Percentiles rank a stretch among this genome's conserved stretches.
Conservation (phyloP, 2,329 filamentous ascomycete species). For the Cadophora malorum region DNA sequence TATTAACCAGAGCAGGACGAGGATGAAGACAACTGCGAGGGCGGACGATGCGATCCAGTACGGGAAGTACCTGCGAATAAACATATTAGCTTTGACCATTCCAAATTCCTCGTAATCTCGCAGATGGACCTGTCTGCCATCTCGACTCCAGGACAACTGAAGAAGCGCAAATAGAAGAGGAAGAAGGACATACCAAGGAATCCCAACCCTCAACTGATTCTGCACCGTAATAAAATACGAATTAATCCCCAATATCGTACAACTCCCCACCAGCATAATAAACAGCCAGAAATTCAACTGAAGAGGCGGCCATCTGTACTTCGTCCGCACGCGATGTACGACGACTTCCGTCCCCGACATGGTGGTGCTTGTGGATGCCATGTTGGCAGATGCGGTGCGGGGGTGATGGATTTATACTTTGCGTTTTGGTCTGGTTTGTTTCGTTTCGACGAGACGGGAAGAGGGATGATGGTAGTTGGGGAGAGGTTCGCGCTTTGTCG, state of each 20-base stretch:
- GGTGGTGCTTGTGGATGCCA: conserved; percentile 40
- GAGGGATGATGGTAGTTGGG: neutral
- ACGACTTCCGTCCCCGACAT: conserved; percentile 37
- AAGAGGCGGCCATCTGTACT: conserved; percentile 72
- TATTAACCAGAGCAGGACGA: conserved; percentile 68
- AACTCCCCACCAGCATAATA: conserved; percentile 65
- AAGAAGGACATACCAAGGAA: conserved; percentile 62
- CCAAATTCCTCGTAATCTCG: neutral
- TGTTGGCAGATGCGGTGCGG: conserved; percentile 19
- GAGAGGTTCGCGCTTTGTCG: neutral
- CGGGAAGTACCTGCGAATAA: conserved; percentile 65
- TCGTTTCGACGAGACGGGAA: neutral
- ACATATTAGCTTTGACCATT: neutral
- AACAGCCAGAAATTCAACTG: conserved; percentile 73
- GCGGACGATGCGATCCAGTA: conserved; percentile 66
- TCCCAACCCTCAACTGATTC: conserved; percentile 56
- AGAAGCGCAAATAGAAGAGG: conserved; percentile 4
- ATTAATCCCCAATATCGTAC: conserved; percentile 67
- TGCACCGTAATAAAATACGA: conserved; percentile 65
- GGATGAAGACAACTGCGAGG: conserved; percentile 71
- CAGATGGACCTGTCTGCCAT: neutral
- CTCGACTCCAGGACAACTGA: too few species aligned
- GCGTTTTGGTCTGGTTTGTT: neutral
- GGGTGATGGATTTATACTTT: neutral
- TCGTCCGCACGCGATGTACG: conserved; percentile 41